A percentile compares a stretch with the other conserved stretches of the same genome.
Conservation (phyloP, 2,329 filamentous ascomycete genomes). For the Nannizziopsis arthrosporioides region DNA sequence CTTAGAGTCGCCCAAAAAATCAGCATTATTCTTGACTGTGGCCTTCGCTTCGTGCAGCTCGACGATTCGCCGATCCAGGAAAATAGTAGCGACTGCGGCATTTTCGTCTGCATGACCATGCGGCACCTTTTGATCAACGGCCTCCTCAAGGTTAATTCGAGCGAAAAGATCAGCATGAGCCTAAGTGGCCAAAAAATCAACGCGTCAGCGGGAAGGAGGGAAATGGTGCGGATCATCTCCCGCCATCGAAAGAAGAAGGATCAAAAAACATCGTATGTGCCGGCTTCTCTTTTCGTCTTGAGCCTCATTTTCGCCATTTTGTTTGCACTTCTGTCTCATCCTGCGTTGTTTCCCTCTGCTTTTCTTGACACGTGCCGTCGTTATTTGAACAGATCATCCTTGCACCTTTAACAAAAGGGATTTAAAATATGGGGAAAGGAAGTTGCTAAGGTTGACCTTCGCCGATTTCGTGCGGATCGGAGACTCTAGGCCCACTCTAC, state of each 20-base stretch:
- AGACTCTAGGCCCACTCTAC: constrained; percentile 7
- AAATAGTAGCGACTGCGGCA: constrained; percentile 85
- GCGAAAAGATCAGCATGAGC: constrained; percentile 87
- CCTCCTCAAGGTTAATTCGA: constrained; percentile 64
- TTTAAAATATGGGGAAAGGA: neutral
- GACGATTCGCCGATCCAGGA: constrained; percentile 81
- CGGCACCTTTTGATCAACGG: constrained; percentile 79
- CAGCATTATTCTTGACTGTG: constrained; percentile 51
- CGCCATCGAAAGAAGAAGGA: constrained; percentile 77
- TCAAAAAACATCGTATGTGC: constrained; percentile 63
- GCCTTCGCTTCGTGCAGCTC: constrained; percentile 64
- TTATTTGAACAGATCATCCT: neutral
- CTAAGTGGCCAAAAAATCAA: constrained; percentile 77
- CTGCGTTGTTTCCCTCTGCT: neutral
- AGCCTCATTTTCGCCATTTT: constrained; percentile 8
- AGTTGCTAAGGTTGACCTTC: constrained; percentile 6
- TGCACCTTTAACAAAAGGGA: neutral
- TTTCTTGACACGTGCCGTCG: neutral
- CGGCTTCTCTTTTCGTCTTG: constrained; percentile 10
- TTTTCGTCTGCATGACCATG: constrained; percentile 94
- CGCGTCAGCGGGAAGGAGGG: constrained; percentile 66
- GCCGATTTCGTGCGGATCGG: constrained; percentile 17
- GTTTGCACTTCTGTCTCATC: constrained; percentile 5
- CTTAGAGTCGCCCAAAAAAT: constrained; percentile 58
- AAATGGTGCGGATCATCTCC: constrained; percentile 86